Conservation (phyloP, 106 monocot genomes). For the Iris macrosiphon region DNA sequence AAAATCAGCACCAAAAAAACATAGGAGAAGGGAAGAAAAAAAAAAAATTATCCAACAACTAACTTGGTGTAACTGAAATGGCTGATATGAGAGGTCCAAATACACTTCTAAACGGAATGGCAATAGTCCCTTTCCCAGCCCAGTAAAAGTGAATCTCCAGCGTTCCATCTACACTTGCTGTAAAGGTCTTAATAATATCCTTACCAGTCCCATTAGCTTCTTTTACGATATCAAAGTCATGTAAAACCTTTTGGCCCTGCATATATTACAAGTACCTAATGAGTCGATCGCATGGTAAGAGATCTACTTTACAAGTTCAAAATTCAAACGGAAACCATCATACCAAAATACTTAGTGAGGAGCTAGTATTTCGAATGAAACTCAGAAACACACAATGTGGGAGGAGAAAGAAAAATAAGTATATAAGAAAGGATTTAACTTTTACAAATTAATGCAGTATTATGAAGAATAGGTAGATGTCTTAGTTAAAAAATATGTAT, state of each 20-base stretch:
- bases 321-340: too few species aligned
- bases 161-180: constrained; percentile 24
- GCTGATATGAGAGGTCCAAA: constrained; percentile 63
- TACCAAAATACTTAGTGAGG: too few species aligned
- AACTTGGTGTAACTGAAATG: constrained; percentile 61
- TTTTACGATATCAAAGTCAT: constrained; percentile 48
- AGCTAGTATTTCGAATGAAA: too few species aligned
- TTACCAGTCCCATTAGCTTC: constrained; percentile 34
- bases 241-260: constrained; percentile 43
- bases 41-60: background rate
- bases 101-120: constrained; percentile 17
- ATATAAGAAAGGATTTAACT: too few species aligned
- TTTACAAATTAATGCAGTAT: too few species aligned
- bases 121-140: constrained; percentile 27
- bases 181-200: constrained; percentile 24
- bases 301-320: too few species aligned
- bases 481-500: too few species aligned
- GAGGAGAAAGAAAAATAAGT: background rate
- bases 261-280: constrained; percentile 4
- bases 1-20: background rate
- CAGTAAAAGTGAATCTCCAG: constrained; percentile 53
- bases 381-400: too few species aligned
- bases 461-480: background rate
- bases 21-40: background rate
- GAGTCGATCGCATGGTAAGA: too few species aligned